Conservation (phyloP, 768 basidiomycete genomes). For the Phaeotremella skinneri region DNA sequence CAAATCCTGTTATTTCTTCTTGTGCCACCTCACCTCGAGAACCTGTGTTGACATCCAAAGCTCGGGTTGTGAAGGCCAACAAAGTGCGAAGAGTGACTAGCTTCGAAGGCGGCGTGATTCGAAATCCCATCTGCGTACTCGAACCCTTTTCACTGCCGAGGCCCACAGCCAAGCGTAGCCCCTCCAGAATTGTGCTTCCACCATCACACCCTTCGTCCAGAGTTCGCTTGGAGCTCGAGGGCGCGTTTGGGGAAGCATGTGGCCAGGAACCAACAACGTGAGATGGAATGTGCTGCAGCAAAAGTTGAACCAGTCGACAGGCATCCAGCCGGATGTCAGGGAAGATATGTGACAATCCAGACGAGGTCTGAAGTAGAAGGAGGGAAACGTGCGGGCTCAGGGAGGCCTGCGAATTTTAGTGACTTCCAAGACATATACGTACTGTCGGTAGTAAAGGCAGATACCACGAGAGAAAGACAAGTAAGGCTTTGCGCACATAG, state of each 20-base stretch:
- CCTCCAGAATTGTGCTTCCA: slow-evolving; percentile 44
- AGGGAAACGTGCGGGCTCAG: slow-evolving; percentile 71
- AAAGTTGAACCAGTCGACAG: slow-evolving; percentile 70
- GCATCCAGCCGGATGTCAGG: slow-evolving; percentile 92
- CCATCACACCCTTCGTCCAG: slow-evolving; percentile 25
- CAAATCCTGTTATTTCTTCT: slow-evolving; percentile 15
- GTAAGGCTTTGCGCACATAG: slow-evolving; percentile 68
- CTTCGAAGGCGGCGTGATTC: slow-evolving; percentile 28
- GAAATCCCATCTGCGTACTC: slow-evolving; percentile 33
- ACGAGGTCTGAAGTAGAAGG: slow-evolving; percentile 79
- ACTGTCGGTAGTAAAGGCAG: slow-evolving; percentile 65
- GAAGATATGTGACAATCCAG: slow-evolving; percentile 90
- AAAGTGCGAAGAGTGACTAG: slow-evolving; percentile 41
- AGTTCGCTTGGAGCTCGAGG: slow-evolving; percentile 20
- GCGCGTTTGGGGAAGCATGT: slow-evolving; percentile 35
- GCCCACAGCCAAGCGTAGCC: slow-evolving; percentile 46
- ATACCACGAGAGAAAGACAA: slow-evolving; percentile 71
- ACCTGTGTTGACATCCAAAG: neutral
- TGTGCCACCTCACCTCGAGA: neutral
- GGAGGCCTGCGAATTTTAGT: slow-evolving; percentile 58
- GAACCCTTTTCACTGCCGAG: slow-evolving; percentile 43
- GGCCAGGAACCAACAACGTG: slow-evolving; percentile 69
- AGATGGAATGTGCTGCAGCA: slow-evolving; percentile 68
- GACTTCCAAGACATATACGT: slow-evolving; percentile 26
- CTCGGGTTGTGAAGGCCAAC: slow-evolving; percentile 33